Conservation (phyloP, 768 basidiomycete genomes). For the Mycena vitilis region DNA sequence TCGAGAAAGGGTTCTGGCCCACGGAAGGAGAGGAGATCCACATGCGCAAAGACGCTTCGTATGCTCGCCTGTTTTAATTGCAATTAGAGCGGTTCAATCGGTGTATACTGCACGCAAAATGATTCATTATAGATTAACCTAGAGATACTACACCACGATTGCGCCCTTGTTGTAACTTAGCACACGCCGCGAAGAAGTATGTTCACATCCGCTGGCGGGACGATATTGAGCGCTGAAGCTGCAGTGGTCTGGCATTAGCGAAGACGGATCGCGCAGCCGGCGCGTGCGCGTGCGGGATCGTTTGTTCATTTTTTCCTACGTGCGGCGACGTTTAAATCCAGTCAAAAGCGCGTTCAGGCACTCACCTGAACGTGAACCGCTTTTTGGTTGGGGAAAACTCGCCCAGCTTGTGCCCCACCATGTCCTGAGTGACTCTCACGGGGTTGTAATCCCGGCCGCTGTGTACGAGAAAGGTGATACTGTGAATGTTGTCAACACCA, state of each 20-base stretch:
- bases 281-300: neutral
- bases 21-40: slow-evolving; percentile 48
- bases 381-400: slow-evolving; percentile 95
- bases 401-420: slow-evolving; percentile 98
- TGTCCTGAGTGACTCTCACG: slow-evolving; percentile 91
- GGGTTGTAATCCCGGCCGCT: slow-evolving; percentile 93
- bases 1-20: slow-evolving; percentile 75
- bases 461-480: slow-evolving; percentile 91
- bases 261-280: neutral
- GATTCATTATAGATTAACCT: neutral
- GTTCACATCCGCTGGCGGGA: neutral
- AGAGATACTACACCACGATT: neutral
- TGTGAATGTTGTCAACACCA: slow-evolving; percentile 42
- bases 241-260: neutral
- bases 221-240: neutral
- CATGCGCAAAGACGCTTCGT: neutral
- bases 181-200: neutral
- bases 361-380: slow-evolving; percentile 87
- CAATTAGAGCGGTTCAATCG: too few species aligned
- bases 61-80: too few species aligned
- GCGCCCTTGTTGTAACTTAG: neutral
- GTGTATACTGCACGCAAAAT: neutral
- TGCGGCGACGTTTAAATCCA: neutral
- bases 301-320: slow-evolving; percentile 27
- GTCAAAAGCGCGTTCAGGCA: slow-evolving; percentile 34